phyloP scores from a whole-genome alignment of 2,329 filamentous ascomycete species.

The Pleomassaria siparia region DNA sequence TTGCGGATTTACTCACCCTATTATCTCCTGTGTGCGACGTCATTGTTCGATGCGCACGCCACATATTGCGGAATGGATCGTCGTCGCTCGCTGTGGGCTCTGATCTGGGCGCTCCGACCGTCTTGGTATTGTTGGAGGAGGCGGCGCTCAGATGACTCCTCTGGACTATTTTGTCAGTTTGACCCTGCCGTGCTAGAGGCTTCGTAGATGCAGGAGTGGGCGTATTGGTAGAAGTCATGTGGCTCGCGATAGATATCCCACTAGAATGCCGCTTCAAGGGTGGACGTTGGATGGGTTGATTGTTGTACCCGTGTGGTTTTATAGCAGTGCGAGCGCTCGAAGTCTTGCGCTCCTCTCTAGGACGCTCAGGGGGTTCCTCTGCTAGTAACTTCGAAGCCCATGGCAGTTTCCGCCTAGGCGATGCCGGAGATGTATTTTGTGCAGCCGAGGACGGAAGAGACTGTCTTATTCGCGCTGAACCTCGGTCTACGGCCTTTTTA shows the following conservation, averaged over 20 bases:
- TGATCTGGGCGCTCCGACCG: neutral
- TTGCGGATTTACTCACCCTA: slow-evolving; percentile 19
- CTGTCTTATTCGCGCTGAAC: neutral
- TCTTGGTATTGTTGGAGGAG: neutral
- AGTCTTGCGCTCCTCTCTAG: neutral
- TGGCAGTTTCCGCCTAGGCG: neutral
- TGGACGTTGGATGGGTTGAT: neutral
- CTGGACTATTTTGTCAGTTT: neutral
- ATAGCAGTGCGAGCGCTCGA: neutral
- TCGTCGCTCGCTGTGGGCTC: slow-evolving; percentile 1
- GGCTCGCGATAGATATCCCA: neutral
- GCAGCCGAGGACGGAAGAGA: neutral
- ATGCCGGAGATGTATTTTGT: neutral
- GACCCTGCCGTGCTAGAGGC: neutral
- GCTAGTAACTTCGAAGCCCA: neutral
- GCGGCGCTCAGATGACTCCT: too few species aligned
- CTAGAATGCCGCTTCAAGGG: neutral
- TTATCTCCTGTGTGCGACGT: slow-evolving; percentile 24
- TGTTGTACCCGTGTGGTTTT: neutral
- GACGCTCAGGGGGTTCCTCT: neutral
- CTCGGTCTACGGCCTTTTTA: too few species aligned
- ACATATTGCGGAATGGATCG: slow-evolving; percentile 24
- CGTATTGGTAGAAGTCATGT: neutral
- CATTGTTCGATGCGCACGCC: slow-evolving; percentile 12
- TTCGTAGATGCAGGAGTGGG: neutral